Base-by-base conservation (phyloP, 345 rosid species). In the Citrus cavaleriei region DNA sequence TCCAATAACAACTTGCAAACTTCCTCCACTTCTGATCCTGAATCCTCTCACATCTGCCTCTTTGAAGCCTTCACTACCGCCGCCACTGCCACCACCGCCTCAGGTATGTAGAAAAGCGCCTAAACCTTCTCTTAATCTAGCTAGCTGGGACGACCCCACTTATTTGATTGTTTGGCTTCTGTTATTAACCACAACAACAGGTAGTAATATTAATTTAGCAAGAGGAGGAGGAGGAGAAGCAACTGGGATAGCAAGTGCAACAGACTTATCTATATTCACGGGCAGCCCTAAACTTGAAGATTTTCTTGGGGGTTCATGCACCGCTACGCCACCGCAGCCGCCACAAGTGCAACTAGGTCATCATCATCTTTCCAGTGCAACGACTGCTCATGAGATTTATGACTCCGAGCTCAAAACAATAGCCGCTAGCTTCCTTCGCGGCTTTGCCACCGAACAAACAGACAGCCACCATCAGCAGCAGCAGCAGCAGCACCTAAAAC, bases 321-420 rank as follows among this genome's bases (percentile, higher is more conserved):
- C 79, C 40, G 55, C 79, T 49, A 55, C 85, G 6, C 82, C 79
- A 14, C 83, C 54, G 28, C 67, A 62, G 0, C 68, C 86, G 24
- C 81, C 68, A 6, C 81, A 54, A 0, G 62, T 86, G 28, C 82
- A 70, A 12, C 82, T 63, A 12, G 59, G 37, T 60, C 68, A 38
- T 79, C 86, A 61, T 78, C 83, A 81, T 22, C 84, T 82, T 71
- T 77, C 85, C 24, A 46, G 73, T 71, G 86, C 76, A 71, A 34
- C 86, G n/a, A 59, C 86, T 62, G 73, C 79, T 49, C 60, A 18
- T 3, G 90, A 83, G 81, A 79, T 90, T 75, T 92, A 88, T 38
- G 94, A 89, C 73, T 88, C 93, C 0, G 97, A 95, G 78, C 97
- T 93, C 49, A 93, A 93, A 77, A 85, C 90, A 38, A 88, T 93